Conservation (phyloP, 352 stramenopile species). For the Phytophthora aleatoria region DNA sequence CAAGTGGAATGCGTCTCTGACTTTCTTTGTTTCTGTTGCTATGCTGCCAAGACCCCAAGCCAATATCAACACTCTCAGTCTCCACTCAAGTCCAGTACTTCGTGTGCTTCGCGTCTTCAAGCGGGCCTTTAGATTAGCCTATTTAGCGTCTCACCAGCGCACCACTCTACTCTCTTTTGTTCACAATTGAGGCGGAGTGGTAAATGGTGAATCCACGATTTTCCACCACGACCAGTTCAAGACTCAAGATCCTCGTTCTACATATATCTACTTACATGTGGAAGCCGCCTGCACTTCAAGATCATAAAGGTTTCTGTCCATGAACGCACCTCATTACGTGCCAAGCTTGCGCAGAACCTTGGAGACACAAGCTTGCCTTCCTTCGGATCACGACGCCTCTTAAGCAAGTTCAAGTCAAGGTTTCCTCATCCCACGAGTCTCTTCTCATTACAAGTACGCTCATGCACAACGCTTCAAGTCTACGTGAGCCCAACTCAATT, state of each 20-base stretch:
- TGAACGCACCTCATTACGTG: constrained; percentile 28
- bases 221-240: constrained; percentile 11
- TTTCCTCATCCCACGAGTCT: not conserved
- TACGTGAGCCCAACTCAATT: not conserved
- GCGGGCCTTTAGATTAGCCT: constrained; percentile 26
- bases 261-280: constrained; percentile 9
- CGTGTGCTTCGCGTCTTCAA: not conserved
- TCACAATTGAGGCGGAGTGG: constrained; percentile 5
- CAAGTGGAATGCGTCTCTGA: not conserved
- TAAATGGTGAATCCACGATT: constrained; percentile 14
- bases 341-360: not conserved
- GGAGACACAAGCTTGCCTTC: not conserved
- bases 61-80: not conserved
- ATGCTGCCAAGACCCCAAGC: constrained; percentile 13
- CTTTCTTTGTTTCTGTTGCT: constrained; percentile 9
- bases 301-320: not conserved
- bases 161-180: constrained; percentile 5
- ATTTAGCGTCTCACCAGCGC: constrained; percentile 33
- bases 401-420: constrained; percentile 16
- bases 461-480: not conserved
- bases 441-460: constrained; percentile 14
- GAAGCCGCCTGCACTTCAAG: constrained; percentile 7
- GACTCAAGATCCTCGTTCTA: constrained; percentile 12
- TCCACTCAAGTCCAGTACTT: constrained; percentile 1
- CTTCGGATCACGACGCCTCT: constrained; percentile 3